These are phyloP conservation scores for Cryptococcus wingfieldii DNA, from an alignment of 1,284 basidiomycete species.

Conservation along the genomic window DNA sequence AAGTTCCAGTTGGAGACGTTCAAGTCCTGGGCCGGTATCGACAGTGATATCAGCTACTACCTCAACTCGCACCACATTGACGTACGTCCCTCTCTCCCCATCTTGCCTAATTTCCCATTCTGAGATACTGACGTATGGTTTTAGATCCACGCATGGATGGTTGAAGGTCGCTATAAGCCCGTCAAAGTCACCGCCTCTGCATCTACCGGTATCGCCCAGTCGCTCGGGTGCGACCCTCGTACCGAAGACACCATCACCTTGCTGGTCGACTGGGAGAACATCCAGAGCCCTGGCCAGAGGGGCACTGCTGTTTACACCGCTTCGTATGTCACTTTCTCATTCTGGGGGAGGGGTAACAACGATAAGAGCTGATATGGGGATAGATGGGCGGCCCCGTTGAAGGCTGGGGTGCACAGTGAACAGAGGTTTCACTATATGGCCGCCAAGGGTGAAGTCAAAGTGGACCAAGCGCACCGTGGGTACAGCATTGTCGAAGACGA, in stretches of 20 bases:
- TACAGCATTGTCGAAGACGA: slow-evolving; percentile 78
- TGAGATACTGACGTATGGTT: slow-evolving; percentile 1
- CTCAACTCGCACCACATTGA: slow-evolving; percentile 86
- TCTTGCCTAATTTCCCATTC: background rate
- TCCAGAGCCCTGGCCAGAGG: slow-evolving; percentile 61
- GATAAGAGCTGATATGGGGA: background rate
- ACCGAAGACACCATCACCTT: slow-evolving; percentile 95
- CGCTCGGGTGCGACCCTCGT: slow-evolving; percentile 58
- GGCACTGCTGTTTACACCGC: slow-evolving; percentile 72
- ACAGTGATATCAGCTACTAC: slow-evolving; percentile 85
- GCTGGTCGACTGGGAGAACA: slow-evolving; percentile 84
- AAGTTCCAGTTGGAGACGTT: slow-evolving; percentile 92
- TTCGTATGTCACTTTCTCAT: slow-evolving; percentile 45
- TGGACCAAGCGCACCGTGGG: slow-evolving; percentile 89
- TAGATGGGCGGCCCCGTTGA: slow-evolving; percentile 54
- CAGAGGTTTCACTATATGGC: slow-evolving; percentile 95
- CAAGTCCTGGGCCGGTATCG: slow-evolving; percentile 88
- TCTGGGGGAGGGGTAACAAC: background rate
- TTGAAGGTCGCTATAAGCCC: slow-evolving; percentile 67
- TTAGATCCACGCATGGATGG: slow-evolving; percentile 80
- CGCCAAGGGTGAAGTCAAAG: slow-evolving; percentile 83
- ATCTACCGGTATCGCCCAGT: slow-evolving; percentile 80
- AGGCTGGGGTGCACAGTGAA: slow-evolving; percentile 64
- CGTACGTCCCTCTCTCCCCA: slow-evolving; percentile 19
- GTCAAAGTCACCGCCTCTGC: slow-evolving; percentile 82